Evolutionary conservation across 768 basidiomycete genomes (phyloP).

Genomic region (Tremella yokohamensis): DNA sequence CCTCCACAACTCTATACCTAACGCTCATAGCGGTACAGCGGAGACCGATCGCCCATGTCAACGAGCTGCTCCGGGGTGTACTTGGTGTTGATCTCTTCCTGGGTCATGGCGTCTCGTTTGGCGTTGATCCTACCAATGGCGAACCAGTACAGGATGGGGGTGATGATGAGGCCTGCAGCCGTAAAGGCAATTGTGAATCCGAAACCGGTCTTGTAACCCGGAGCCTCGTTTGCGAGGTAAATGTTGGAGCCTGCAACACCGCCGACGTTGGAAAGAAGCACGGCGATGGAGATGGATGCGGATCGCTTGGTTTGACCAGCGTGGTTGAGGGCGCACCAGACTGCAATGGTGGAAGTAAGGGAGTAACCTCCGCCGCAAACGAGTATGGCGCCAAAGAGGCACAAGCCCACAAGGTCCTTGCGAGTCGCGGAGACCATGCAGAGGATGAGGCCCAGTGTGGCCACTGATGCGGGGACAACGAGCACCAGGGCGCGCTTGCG

Average conservation of each 20-base stretch:
- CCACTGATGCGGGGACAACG: conserved; percentile 6
- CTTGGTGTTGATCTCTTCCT: conserved; percentile 25
- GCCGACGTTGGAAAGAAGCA: conserved; percentile 14
- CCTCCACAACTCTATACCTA: too few species aligned
- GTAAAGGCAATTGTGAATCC: conserved; percentile 22
- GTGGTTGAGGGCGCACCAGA: conserved; percentile 25
- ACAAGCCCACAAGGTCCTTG: conserved; percentile 21
- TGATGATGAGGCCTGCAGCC: conserved; percentile 16
- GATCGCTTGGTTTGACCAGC: conserved; percentile 17
- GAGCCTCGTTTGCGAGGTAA: conserved; percentile 25
- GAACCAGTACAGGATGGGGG: conserved; percentile 12
- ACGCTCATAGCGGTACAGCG: conserved; percentile 32
- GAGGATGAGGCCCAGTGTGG: conserved; percentile 28
- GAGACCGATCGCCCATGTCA: conserved; percentile 33
- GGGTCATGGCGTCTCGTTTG: conserved; percentile 19
- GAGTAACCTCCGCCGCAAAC: neutral
- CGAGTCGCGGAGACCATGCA: conserved; percentile 27
- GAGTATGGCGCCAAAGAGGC: conserved; percentile 13
- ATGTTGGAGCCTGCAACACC: conserved; percentile 24
- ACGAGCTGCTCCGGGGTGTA: conserved; percentile 26
- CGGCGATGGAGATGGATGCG: conserved; percentile 11
- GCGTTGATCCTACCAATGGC: conserved; percentile 25
- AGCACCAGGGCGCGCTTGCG: conserved; percentile 12
- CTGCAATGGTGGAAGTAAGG: conserved; percentile 21
- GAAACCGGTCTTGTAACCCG: conserved; percentile 28